Percentiles rank a stretch among this genome's conserved stretches.
phyloP scores from a whole-genome alignment of 1,284 basidiomycete species.

The Cutaneotrichosporon mucoides region DNA sequence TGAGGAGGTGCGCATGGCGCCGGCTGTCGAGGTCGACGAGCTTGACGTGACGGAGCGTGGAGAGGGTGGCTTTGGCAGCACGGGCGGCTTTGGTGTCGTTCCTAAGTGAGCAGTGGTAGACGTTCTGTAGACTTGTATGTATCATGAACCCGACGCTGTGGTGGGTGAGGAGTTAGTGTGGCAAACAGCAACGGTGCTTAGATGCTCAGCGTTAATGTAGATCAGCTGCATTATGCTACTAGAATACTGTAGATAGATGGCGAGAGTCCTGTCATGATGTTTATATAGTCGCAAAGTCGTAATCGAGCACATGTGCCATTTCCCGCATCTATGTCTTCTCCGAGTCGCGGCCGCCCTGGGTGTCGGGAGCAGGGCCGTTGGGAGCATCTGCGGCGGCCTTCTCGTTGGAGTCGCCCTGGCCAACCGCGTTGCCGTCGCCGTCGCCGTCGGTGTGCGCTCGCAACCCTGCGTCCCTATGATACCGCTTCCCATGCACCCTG shows the following conservation, averaged over 20 bases:
- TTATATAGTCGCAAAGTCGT: no score
- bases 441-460: neutral
- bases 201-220: no score
- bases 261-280: neutral
- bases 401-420: neutral
- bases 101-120: neutral
- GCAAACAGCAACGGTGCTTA: no score
- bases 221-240: neutral
- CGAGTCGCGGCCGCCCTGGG: neutral
- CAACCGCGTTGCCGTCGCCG: neutral
- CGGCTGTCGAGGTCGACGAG: conserved; percentile 77
- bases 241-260: neutral
- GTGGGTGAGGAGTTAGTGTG: no score
- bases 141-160: neutral
- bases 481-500: no score
- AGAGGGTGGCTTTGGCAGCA: conserved; percentile 86
- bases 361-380: no score
- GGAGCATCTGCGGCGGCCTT: neutral
- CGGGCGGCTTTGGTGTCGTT: conserved; percentile 55
- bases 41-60: conserved; percentile 83
- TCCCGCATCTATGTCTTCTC: neutral
- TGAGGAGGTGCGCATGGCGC: conserved; percentile 84
- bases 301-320: neutral
- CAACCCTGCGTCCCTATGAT: neutral
- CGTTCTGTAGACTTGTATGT: neutral